Evolutionary conservation across 306 rosid species (phyloP).

Genomic region (Rosa rugosa): DNA sequence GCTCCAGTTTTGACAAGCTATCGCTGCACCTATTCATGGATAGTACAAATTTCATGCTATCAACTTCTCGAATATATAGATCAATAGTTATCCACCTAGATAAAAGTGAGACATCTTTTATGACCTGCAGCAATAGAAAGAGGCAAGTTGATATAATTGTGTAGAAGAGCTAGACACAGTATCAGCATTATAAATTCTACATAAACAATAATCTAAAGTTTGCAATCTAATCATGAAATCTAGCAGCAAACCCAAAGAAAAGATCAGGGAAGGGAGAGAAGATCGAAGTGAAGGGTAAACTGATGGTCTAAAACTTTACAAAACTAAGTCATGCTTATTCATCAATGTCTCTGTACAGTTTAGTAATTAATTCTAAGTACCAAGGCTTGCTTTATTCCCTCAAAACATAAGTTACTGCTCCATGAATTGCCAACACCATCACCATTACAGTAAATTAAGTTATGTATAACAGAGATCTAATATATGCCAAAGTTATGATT

Average conservation of each 20-base stretch:
- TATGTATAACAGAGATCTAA: background rate
- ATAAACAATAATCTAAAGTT: background rate
- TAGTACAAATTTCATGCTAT: conserved; percentile 84
- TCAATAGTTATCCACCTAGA: conserved; percentile 95
- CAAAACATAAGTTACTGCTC: background rate
- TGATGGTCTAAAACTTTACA: background rate
- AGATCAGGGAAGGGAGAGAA: background rate
- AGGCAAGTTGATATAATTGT: background rate
- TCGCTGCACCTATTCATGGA: conserved; percentile 89
- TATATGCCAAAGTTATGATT: too few relatives aligned
- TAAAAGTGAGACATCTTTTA: conserved; percentile 79
- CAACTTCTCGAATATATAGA: conserved; percentile 82
- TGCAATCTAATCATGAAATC: background rate
- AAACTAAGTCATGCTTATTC: background rate
- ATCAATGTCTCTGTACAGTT: too few relatives aligned
- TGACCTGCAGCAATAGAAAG: conserved; percentile 59
- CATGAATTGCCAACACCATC: too few relatives aligned
- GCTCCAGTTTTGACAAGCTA: conserved; percentile 55
- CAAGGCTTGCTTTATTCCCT: background rate
- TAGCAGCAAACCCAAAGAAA: background rate
- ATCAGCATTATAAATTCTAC: background rate
- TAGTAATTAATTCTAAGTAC: background rate
- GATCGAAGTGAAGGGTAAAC: background rate
- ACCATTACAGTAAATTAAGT: background rate
- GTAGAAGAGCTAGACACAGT: conserved; percentile 1